These are phyloP conservation scores for Passiflora organensis DNA, from an alignment of 345 rosid species.

Conservation along the genomic window DNA sequence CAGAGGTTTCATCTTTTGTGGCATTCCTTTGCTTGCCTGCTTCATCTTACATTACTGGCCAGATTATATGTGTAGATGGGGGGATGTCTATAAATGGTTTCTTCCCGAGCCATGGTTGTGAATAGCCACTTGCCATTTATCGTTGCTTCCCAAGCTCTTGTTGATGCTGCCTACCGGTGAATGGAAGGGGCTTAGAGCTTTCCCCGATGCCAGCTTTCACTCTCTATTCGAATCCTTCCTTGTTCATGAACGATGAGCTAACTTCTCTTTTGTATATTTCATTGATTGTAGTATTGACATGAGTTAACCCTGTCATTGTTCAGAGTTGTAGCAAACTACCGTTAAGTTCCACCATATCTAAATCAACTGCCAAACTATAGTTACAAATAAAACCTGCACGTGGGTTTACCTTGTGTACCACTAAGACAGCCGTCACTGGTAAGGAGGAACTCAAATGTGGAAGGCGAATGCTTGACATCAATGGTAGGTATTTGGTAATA, in stretches of 20 bases:
- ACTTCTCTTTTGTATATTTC: neutral
- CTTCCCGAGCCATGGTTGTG: conserved; percentile 39
- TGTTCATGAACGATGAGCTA: neutral
- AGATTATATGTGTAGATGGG: conserved; percentile 20
- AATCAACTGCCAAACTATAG: too few species aligned
- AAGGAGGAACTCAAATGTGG: too few species aligned
- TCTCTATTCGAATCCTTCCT: neutral
- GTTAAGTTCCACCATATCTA: too few species aligned
- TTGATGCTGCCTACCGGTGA: neutral
- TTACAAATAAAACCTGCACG: too few species aligned
- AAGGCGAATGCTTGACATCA: too few species aligned
- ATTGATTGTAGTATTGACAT: too few species aligned
- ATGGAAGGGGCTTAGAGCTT: conserved; percentile 2
- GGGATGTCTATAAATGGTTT: conserved; percentile 10
- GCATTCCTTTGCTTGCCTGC: conserved; percentile 22
- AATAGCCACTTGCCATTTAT: neutral
- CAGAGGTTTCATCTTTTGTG: conserved; percentile 13
- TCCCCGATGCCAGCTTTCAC: neutral
- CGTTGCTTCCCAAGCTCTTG: neutral
- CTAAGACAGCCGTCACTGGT: too few species aligned
- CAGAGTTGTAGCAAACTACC: too few species aligned
- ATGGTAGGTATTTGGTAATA: too few species aligned
- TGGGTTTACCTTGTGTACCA: too few species aligned
- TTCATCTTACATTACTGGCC: conserved; percentile 18
- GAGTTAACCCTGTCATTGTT: too few species aligned